Base-by-base conservation (phyloP, 2,329 filamentous ascomycete genomes). In the Chlorencoelia australis region DNA sequence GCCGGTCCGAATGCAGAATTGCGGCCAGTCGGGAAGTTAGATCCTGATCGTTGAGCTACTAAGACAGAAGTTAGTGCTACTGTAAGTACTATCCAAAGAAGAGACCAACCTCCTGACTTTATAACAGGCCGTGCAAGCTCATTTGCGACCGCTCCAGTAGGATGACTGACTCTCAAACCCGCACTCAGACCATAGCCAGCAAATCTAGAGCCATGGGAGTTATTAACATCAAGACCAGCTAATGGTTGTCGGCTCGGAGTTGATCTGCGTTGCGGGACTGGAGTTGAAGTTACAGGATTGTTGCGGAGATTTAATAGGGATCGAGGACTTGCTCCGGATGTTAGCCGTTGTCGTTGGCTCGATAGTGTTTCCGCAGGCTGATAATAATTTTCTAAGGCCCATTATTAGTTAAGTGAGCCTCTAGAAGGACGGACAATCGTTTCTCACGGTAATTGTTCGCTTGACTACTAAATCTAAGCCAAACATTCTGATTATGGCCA, bases 111-210 rank as follows among this genome's bases (percentile, higher is more conserved):
- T 52, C 51, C 50, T 7, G 50, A 49, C 39, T 45, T 44, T 5
- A 44, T 33, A 14, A 22, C 21, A 20, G 50, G 45, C 24, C 47
- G 47, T n/a, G 28, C 20, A 18, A 41, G 34, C 8, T 40, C 44
- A 30, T 21, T 40, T 10, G 18, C 25, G 21, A 27, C 13, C 25
- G 39, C 25, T 21, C 41, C 41, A 18, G 37, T 27, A 31, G 51
- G 46, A 31, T 56, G 51, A 33, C 55, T 56, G 16, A 55, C 51
- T 45, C 56, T 58, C 13, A 57, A 37, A 29, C 55, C 54, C 26
- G 55, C 55, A 35, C 54, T 57, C 51, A 58, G 51, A 14, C 55
- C 55, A 38, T 57, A 57, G 6, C 53, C 53, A 22, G 47, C 41
- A 21, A 57, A 51, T 2, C 51, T 49, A 33, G 40, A 39, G 17